Base-by-base conservation (phyloP, 495 filamentous ascomycete species). In the Tetracladium setigerum region DNA sequence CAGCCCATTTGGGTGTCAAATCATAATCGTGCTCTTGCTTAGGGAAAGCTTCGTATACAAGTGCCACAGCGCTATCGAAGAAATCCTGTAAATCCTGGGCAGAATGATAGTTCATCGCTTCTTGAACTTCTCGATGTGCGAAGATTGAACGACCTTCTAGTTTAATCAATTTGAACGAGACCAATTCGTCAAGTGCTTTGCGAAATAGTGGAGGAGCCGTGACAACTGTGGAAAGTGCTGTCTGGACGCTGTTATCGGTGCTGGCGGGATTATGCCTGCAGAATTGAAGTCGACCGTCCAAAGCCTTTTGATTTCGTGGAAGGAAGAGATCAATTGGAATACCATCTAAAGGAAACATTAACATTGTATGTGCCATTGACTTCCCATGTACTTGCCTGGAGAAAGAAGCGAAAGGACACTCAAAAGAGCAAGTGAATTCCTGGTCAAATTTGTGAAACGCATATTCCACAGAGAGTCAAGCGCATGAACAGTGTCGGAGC, bases 31-130 rank as follows among this genome's bases (percentile, higher is more conserved):
- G 5, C 1, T 35, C 32, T 33, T 45, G 42, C 16, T 52, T 46
- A 10, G 49, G 49, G 16, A 52, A 52, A 11, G 41, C 41, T 52
- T 52, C 49, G 30, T 46, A 52, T 12, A 52, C 49, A 14, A 52
- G 16, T 17, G 41, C 24, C 14, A 14, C 35, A n/a, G 49, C 44
- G 16, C 30, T 47, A 35, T 48, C 34, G 15, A 53, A 53, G 30
- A 43, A 43, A 13, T 47, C 39, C 32, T 53, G 50, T 13, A 53
- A 22, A 14, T 53, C 50, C 14, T 38, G 15, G 18, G 37, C 27
- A 32, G 31, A 37, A 17, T 43, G 45, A 31, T 44, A 52, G 17
- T 52, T 52, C 42, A 46, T 52, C 1, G 49, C 49, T 19, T 52
- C 49, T 39, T 53, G 50, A 13, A 53, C 44, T 5, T 43, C 44